Conservation (phyloP, 2,329 filamentous ascomycete genomes). For the Clarireedia hainanense region DNA sequence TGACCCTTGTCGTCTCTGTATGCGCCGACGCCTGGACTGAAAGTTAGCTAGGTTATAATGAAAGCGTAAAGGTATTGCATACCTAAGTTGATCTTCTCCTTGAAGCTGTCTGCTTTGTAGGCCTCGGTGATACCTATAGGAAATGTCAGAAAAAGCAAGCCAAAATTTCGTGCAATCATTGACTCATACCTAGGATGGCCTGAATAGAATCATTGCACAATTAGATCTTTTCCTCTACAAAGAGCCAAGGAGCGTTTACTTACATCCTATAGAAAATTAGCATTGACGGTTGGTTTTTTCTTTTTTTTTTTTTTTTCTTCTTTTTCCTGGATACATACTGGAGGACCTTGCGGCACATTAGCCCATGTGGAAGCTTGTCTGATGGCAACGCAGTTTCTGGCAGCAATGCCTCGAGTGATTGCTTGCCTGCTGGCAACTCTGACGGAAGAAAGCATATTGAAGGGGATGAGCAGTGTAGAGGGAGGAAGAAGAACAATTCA, state of each 20-base stretch:
- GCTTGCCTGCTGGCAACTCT: constrained; percentile 46
- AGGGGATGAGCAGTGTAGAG: background rate
- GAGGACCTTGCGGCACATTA: constrained; percentile 86
- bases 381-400: constrained; percentile 20
- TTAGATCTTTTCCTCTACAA: constrained; percentile 30
- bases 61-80: constrained; percentile 27
- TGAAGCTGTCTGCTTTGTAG: constrained; percentile 92
- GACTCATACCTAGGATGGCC: constrained; percentile 66
- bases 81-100: constrained; percentile 97
- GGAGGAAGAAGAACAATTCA: background rate
- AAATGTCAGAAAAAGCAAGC: constrained; percentile 24
- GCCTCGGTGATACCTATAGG: constrained; percentile 81
- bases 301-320: constrained; percentile 6
- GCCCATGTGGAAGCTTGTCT: constrained; percentile 66
- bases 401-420: constrained; percentile 20
- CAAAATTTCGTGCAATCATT: constrained; percentile 12
- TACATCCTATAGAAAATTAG: constrained; percentile 29
- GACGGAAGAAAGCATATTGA: constrained; percentile 49
- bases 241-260: constrained; percentile 15
- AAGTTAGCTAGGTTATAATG: constrained; percentile 14
- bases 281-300: background rate
- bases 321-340: constrained; percentile 51
- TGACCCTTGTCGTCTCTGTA: constrained; percentile 98
- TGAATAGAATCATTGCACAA: constrained; percentile 30
- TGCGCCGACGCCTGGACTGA: constrained; percentile 72